Evolutionary conservation across 1,284 basidiomycete genomes (phyloP), one percentile per base, ranked within the genome.

Genomic region (Quambalaria eucalypti): DNA sequence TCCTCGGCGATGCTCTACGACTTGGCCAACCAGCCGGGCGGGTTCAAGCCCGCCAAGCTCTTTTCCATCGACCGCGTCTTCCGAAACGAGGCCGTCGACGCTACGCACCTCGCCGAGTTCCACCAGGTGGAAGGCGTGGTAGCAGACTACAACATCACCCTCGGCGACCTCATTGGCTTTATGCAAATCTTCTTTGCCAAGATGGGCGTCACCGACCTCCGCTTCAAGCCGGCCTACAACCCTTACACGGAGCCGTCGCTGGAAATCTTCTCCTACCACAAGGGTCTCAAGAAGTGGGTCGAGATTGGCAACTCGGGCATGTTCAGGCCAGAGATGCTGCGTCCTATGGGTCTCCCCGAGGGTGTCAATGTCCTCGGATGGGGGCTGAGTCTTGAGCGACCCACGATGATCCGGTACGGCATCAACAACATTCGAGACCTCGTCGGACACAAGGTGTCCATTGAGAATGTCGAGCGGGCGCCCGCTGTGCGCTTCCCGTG

Each of bases 81-180:
- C 85, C 83, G 95, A 46, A 99, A 99, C 72, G 95, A 99, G 78
- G 90, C 95, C 0, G 90, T 91, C 79, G 95, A 99, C 77, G 92
- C 92, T 33, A 99, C 95, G n/a, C 95, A 99, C 80, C 76, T 99
- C 59, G 95, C 95, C 19, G 95, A 99, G 78, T 99, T 99, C 81
- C 93, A 98, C 76, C 95, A 99, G 78, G 95, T 99, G 12, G 95
- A 99, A 78, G 95, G 95, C 57, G 93, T 99, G 47, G 91, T 99
- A 14, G 95, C 95, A 14, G 95, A 98, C 78, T 84, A 86, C 66
- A 84, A 86, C 60, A 80, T 98, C 59, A 98, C 93, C 1, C 80
- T 99, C n/a, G 95, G 91, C 16, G 91, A 98, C 77, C 80, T 99
- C 58, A 96, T 98, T 66, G 92, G 91, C 12, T 71, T 69, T 57